These are phyloP conservation scores for Cercospora sp. DNA, from an alignment of 2,329 filamentous ascomycete species.

Conservation along the genomic window DNA sequence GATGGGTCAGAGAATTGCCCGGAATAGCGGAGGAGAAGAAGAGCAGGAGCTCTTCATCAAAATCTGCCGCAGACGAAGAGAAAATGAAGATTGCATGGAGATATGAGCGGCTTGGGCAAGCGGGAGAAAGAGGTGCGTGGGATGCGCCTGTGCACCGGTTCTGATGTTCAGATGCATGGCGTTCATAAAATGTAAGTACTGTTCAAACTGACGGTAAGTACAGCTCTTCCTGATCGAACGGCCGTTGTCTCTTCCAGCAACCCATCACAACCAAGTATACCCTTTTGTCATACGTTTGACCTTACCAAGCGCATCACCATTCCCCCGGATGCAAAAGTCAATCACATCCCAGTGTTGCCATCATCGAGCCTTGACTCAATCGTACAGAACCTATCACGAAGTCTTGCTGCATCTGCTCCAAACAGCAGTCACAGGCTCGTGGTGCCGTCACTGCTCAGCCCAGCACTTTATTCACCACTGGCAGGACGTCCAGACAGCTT, in stretches of 20 bases:
- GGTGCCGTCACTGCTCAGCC: slow-evolving; percentile 81
- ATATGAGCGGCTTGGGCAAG: slow-evolving; percentile 81
- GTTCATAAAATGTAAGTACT: neutral
- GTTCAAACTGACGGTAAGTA: slow-evolving; percentile 30
- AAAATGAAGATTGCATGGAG: slow-evolving; percentile 99
- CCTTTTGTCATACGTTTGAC: slow-evolving; percentile 56
- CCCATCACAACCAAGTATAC: slow-evolving; percentile 23
- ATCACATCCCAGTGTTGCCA: slow-evolving; percentile 61
- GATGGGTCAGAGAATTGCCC: slow-evolving; percentile 81
- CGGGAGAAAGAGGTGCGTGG: slow-evolving; percentile 64
- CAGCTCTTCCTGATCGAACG: slow-evolving; percentile 35
- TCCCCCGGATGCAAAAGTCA: slow-evolving; percentile 44
- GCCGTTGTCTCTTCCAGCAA: slow-evolving; percentile 14
- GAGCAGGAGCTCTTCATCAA: slow-evolving; percentile 34
- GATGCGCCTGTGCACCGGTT: neutral
- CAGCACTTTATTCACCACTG: slow-evolving; percentile 74
- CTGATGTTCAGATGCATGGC: slow-evolving; percentile 15
- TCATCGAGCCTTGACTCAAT: slow-evolving; percentile 66
- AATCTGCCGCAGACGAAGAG: slow-evolving; percentile 51
- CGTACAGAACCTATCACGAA: slow-evolving; percentile 58
- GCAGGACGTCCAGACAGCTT: slow-evolving; percentile 70
- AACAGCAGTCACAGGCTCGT: slow-evolving; percentile 74
- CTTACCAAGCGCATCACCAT: slow-evolving; percentile 52
- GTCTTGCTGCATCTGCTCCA: slow-evolving; percentile 58
- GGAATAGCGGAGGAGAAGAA: slow-evolving; percentile 57